Evolutionary conservation across 306 rosid species (phyloP), one percentile per base, ranked within the genome.

Genomic region (Trifolium repens): DNA sequence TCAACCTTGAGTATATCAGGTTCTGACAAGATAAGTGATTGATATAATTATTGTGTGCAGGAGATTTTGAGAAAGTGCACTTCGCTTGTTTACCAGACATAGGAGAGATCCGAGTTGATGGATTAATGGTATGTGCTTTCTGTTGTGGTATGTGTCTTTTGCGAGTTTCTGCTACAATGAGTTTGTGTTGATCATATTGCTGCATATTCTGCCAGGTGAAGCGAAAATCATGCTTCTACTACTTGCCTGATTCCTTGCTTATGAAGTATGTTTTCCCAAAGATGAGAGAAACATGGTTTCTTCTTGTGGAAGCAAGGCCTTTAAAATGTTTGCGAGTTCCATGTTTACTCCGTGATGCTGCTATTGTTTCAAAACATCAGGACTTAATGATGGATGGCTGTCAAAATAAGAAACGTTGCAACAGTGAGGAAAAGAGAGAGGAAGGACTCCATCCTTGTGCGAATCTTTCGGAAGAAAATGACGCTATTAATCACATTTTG

Each of bases 61-160:
- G 90, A 83, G 81, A 88, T 65, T 80, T 89, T 71, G 94, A 87
- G 88, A 83, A 85, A 71, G 87, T 77, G 63, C 98, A 92, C 78
- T 82, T 76, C 47, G 47, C 60, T 52, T 83, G 89, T 83, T 84
- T 88, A 79, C 92, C 92, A 13, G 73, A 71, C 44, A 72, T 82
- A 12, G 96, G 96, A 78, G 88, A 88, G 82, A 87, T 92, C 77
- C 84, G 76, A 77, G 90, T 88, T 78, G 40, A 85, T 70, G 90
- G 88, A 65, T 53, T 91, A 64, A 89, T 79, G 96, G 98, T 91
- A 80, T 5, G 49, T 15, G 47, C 35, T 32, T 74, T 64, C 63
- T 80, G 26, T 73, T 66, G 14, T 7, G n/a, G 52, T 13, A 27
- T 17, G 30, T 50, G 34, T 34, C 8, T 19, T 78, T 71, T 58